These are phyloP conservation scores for Gossypium herbaceum DNA, from an alignment of 345 rosid genomes.

Conservation along the genomic window DNA sequence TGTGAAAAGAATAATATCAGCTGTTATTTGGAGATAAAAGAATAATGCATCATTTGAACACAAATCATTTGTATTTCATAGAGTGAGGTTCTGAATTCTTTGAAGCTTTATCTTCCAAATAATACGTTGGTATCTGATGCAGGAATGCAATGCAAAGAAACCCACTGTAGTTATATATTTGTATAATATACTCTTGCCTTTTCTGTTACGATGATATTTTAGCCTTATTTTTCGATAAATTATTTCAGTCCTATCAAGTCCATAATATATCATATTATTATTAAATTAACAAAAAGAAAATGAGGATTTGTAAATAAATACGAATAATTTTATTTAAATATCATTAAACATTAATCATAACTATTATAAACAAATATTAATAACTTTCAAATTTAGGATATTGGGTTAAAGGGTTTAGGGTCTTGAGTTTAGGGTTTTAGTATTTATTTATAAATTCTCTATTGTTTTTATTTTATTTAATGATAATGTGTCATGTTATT, in stretches of 20 bases:
- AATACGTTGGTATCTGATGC: background rate
- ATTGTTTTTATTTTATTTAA: too few relatives aligned
- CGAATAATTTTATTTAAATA: too few relatives aligned
- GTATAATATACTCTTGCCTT: background rate
- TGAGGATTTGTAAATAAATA: too few relatives aligned
- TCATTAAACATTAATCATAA: too few relatives aligned
- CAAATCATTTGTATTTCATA: slow-evolving; percentile 2
- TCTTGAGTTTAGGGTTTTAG: too few relatives aligned
- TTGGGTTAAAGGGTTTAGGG: too few relatives aligned
- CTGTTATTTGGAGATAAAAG: background rate
- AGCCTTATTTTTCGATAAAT: background rate
- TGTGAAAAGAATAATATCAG: background rate
- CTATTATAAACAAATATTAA: too few relatives aligned
- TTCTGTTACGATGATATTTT: background rate
- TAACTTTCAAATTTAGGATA: too few relatives aligned
- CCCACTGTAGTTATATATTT: background rate
- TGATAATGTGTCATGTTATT: too few relatives aligned
- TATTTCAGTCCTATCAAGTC: background rate
- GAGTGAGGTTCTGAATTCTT: slow-evolving; percentile 5
- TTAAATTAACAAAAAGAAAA: too few relatives aligned
- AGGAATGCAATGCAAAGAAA: background rate
- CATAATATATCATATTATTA: too few relatives aligned
- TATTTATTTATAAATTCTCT: too few relatives aligned
- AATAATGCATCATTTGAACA: slow-evolving; percentile 3
- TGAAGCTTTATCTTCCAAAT: background rate